Conservation (phyloP, 2,329 filamentous ascomycete species). For the Pseudofabraea citricarpa region DNA sequence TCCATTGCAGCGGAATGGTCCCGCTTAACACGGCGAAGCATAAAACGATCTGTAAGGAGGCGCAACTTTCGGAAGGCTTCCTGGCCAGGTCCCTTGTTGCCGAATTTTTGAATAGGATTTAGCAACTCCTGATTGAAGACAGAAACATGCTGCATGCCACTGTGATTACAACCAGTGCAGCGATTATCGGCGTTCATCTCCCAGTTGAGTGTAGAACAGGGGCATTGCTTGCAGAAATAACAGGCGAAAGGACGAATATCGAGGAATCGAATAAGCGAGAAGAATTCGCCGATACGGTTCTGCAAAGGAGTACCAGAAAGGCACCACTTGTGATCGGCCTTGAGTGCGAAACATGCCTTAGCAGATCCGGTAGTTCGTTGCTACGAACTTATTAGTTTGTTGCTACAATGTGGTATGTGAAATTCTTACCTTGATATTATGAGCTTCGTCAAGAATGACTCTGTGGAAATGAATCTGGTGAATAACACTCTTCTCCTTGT, state of each 20-base stretch:
- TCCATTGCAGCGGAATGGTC: conserved; percentile 95
- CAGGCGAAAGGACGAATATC: conserved; percentile 85
- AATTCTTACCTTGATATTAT: conserved; percentile 74
- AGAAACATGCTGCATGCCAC: conserved; percentile 55
- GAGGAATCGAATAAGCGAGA: conserved; percentile 88
- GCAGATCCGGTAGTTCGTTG: conserved; percentile 85
- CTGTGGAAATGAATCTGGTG: conserved; percentile 86
- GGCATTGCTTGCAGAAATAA: conserved; percentile 87
- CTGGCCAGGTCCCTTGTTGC: conserved; percentile 55
- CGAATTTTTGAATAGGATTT: conserved; percentile 69
- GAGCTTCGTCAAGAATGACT: conserved; percentile 89
- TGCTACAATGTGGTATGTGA: no score
- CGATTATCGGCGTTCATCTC: conserved; percentile 64
- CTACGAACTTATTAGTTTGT: conserved; percentile 35
- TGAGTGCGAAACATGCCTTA: conserved; percentile 88
- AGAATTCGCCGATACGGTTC: conserved; percentile 96
- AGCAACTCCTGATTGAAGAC: conserved; percentile 94
- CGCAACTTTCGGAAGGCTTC: conserved; percentile 77
- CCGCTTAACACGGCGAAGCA: conserved; percentile 91
- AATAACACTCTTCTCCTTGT: conserved; percentile 76
- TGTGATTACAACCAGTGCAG: conserved; percentile 65
- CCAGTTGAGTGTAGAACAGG: conserved; percentile 82
- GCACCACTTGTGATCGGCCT: conserved; percentile 90
- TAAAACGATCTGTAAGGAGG: conserved; percentile 85
- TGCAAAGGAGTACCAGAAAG: conserved; percentile 92